These are phyloP conservation scores for Cyamopsis tetragonoloba DNA, from an alignment of 306 rosid genomes.

Conservation along the genomic window DNA sequence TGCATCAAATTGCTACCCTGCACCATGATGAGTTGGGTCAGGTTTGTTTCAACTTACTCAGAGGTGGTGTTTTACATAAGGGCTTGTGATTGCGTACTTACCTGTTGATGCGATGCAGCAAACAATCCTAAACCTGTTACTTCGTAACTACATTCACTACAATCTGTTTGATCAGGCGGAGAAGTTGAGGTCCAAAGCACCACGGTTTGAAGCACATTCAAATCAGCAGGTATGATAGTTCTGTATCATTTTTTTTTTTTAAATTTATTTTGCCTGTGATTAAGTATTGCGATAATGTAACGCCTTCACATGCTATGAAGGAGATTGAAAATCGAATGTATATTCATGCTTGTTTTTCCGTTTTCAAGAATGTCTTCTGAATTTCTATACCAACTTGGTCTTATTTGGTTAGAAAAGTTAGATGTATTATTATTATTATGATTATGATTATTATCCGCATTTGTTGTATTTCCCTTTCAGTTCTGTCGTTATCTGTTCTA, in stretches of 20 bases:
- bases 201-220: slow-evolving; percentile 86
- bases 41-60: slow-evolving; percentile 34
- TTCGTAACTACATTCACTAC: slow-evolving; percentile 78
- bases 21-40: slow-evolving; percentile 97
- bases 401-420: too few relatives aligned
- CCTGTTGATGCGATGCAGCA: slow-evolving; percentile 47
- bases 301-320: too few relatives aligned
- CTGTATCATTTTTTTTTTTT: too few relatives aligned
- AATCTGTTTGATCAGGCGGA: slow-evolving; percentile 81
- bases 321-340: too few relatives aligned
- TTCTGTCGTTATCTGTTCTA: slow-evolving; percentile 83
- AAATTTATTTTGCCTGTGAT: too few relatives aligned
- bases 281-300: too few relatives aligned
- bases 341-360: too few relatives aligned
- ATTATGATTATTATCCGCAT: not conserved
- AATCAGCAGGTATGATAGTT: slow-evolving; percentile 67
- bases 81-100: slow-evolving; percentile 19
- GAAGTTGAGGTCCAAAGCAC: slow-evolving; percentile 86
- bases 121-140: slow-evolving; percentile 71
- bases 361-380: too few relatives aligned
- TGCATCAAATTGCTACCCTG: slow-evolving; percentile 88
- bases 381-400: too few relatives aligned
- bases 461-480: slow-evolving; percentile 44
- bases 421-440: too few relatives aligned
- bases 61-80: not conserved